Base-by-base conservation (phyloP, 148 eudicot species). In the Chenopodium suecicum region DNA sequence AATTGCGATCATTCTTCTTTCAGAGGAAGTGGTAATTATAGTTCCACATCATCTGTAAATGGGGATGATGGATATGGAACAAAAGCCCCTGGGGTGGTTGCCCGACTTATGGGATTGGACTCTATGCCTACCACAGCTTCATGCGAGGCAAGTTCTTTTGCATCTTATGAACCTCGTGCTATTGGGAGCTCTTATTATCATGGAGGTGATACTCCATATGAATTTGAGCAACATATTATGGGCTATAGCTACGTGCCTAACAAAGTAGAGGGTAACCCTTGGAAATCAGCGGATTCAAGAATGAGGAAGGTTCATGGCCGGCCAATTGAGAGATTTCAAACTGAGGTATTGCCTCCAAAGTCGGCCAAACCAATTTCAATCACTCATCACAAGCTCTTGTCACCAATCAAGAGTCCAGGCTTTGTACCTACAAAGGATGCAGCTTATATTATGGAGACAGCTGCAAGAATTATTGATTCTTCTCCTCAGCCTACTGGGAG, bases 21-120 rank as follows among this genome's bases (percentile, higher is more conserved):
- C 70, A 87, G 83, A 73, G 85, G 80, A 86, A 89, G 84, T 76
- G 79, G 73, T 78, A 88, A 87, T 80, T 86, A 87, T 56, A 86
- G 72, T 75, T 84, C 74, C 80, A 83, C 83, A 78, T 83, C 91
- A 48, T 86, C 91, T 20, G 77, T 86, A n/a, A 87, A 79, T 78
- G 84, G 77, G 77, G 95, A 90, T 85, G 94, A 94, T 54, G 90
- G 87, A 78, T 80, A 79, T 81, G 91, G 84, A 74, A 86, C 86
- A 76, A 91, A 82, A 92, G 90, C 94, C 9, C 97, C 98, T 17
- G 93, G 99, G 48, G 98, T 96, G 70, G 99, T 96, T 81, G 99
- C 99, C 75, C 92, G 94, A 76, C 98, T 96, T 84, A 96, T 96
- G 99, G 99, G 99, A 81, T 80, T 96, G 86, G 99, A 96, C 70